These are phyloP conservation scores for Hyphopichia buzzinii DNA, from an alignment of 1,139 yeast genomes.

Conservation along the genomic window DNA sequence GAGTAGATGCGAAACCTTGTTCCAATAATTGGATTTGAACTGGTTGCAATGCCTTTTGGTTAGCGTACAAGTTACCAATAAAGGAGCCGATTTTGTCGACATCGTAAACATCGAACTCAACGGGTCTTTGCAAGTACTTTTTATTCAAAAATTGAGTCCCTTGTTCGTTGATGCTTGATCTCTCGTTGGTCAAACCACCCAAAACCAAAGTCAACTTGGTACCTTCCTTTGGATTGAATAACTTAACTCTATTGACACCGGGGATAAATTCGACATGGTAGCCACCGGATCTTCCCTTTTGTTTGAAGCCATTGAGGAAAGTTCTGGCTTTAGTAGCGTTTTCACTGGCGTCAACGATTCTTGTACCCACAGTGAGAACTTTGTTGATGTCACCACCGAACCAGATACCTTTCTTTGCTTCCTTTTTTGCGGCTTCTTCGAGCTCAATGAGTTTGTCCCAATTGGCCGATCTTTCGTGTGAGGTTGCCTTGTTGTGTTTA, in stretches of 20 bases:
- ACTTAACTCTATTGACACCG: conserved; percentile 64
- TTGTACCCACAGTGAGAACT: conserved; percentile 48
- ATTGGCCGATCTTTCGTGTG: conserved; percentile 64
- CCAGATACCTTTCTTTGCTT: conserved; percentile 60
- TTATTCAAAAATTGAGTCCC: conserved; percentile 57
- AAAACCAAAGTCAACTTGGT: conserved; percentile 66
- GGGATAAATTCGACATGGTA: conserved; percentile 69
- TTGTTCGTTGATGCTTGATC: conserved; percentile 41
- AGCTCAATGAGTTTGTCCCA: conserved; percentile 79
- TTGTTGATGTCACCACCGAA: conserved; percentile 46
- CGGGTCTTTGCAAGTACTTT: conserved; percentile 68
- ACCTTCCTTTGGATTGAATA: conserved; percentile 71
- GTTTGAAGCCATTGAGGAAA: conserved; percentile 65
- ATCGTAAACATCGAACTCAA: conserved; percentile 65
- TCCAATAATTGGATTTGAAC: conserved; percentile 60
- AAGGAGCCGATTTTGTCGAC: conserved; percentile 81
- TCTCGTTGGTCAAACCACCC: conserved; percentile 67
- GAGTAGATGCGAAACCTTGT: conserved; percentile 64
- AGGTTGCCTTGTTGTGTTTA: conserved; percentile 70
- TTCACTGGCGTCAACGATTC: conserved; percentile 80
- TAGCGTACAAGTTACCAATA: conserved; percentile 65
- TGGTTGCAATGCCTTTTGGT: conserved; percentile 50
- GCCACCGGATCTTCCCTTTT: conserved; percentile 58
- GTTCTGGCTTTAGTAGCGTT: conserved; percentile 69
- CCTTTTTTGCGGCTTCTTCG: conserved; percentile 59